These are phyloP conservation scores for Clarkia xantiana DNA, from an alignment of 345 rosid genomes.

Conservation along the genomic window DNA sequence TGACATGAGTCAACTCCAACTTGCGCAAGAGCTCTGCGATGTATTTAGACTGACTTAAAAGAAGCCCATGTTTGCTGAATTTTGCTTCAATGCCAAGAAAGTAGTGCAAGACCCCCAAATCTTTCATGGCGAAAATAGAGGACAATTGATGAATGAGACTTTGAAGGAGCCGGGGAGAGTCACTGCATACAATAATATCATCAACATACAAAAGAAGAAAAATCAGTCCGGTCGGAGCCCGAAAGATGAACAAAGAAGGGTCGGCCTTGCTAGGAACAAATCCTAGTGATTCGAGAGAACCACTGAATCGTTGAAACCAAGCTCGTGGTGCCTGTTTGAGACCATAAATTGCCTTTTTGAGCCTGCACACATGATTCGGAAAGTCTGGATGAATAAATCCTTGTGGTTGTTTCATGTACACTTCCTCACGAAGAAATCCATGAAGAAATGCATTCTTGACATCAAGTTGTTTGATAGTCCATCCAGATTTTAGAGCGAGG, in stretches of 20 bases:
- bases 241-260: conserved; percentile 1
- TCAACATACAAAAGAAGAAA: background rate
- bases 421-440: background rate
- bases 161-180: too few species aligned
- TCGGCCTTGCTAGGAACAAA: background rate
- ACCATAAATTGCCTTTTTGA: background rate
- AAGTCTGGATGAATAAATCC: background rate
- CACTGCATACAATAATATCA: too few species aligned
- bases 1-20: background rate
- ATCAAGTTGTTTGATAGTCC: background rate
- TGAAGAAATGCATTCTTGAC: conserved; percentile 4
- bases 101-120: background rate
- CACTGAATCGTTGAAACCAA: background rate
- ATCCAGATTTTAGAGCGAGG: background rate
- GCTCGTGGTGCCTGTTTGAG: background rate
- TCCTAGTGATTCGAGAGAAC: background rate
- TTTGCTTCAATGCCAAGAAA: background rate
- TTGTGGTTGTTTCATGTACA: background rate
- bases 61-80: background rate
- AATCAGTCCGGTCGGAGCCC: background rate
- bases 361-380: background rate
- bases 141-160: background rate
- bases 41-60: background rate
- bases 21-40: background rate
- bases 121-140: background rate